These are phyloP conservation scores for Neurospora crassa DNA, from an alignment of 2,329 filamentous ascomycete genomes.

Conservation along the genomic window DNA sequence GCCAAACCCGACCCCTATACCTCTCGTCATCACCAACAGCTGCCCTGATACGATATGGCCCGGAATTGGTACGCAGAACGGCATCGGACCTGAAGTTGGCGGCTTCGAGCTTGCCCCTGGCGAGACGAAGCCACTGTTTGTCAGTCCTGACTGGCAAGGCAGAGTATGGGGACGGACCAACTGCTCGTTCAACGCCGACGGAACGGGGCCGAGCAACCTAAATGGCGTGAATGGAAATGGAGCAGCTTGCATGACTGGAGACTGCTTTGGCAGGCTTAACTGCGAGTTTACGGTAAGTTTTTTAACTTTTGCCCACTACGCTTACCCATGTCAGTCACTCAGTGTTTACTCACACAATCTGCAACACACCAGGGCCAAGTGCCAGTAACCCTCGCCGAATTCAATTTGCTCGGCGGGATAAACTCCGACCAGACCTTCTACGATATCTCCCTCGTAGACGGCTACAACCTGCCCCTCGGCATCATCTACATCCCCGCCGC, in stretches of 20 bases:
- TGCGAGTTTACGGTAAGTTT: conserved; percentile 57
- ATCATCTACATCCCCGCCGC: conserved; percentile 50
- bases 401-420: conserved; percentile 61
- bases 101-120: conserved; percentile 60
- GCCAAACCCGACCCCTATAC: conserved; percentile 26
- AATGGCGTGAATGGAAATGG: conserved; percentile 31
- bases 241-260: conserved; percentile 61
- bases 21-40: conserved; percentile 60
- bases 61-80: conserved; percentile 63
- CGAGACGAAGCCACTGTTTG: conserved; percentile 49
- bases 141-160: conserved; percentile 69
- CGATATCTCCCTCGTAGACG: conserved; percentile 77
- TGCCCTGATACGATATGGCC: conserved; percentile 68
- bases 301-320: too few species aligned
- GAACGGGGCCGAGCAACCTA: conserved; percentile 35
- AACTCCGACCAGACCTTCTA: conserved; percentile 61
- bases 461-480: conserved; percentile 69
- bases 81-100: conserved; percentile 53
- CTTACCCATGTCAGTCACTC: too few species aligned
- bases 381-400: conserved; percentile 71
- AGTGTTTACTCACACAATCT: background rate
- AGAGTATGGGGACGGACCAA: conserved; percentile 78
- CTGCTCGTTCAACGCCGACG: conserved; percentile 62
- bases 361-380: conserved; percentile 47
- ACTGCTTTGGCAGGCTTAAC: conserved; percentile 61